Base-by-base conservation (phyloP, 352 stramenopile genomes). In the Elongisporangium prolatum region DNA sequence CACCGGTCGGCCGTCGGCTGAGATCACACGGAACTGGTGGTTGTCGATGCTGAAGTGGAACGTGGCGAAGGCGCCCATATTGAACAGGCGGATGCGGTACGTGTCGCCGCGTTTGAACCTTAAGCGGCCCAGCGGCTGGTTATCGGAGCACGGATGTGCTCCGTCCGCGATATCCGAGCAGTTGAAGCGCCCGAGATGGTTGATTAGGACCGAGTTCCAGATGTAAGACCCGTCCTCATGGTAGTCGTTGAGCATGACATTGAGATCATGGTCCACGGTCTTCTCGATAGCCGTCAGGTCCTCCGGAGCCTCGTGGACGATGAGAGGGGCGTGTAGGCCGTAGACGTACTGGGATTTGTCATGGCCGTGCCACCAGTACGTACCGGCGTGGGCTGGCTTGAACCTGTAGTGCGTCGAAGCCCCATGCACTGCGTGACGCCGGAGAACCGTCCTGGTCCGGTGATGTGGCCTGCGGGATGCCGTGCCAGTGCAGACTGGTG, bases 311-410 rank as follows among this genome's bases (percentile, higher is more conserved):
- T 52, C 22, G 38, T 72, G 60, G 34, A 77, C 67, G 47, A 80
- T 51, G 8, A 80, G 48, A 7, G 71, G 63, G 0, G 68, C 71
- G 24, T 69, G 68, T 11, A 80, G 61, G 3, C 71, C 68, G 18
- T 69, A 74, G 3, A 65, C 65, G 28, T 76, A 80, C 28, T 76
- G 62, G 0, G 57, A 50, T 5, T 21, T 52, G 25, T 77, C 53
- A 48, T 80, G 71, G 21, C 59, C 59, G 50, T 80, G 71, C 62
- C 63, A 80, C 71, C 71, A 80, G 51, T 74, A 76, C 8, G 59
- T 72, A 17, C 68, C 71, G 8, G 61, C 34, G 53, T 72, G 71
- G 53, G 71, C 57, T 0, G 65, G 65, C 9, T 40, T 61, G 52
- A 79, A 73, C 24, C 57, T 54, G 37, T 76, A 79, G 3, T 66